Evolutionary conservation across 805 yeast genomes (phyloP).

Genomic region (Tetrapisispora iriomotensis): DNA sequence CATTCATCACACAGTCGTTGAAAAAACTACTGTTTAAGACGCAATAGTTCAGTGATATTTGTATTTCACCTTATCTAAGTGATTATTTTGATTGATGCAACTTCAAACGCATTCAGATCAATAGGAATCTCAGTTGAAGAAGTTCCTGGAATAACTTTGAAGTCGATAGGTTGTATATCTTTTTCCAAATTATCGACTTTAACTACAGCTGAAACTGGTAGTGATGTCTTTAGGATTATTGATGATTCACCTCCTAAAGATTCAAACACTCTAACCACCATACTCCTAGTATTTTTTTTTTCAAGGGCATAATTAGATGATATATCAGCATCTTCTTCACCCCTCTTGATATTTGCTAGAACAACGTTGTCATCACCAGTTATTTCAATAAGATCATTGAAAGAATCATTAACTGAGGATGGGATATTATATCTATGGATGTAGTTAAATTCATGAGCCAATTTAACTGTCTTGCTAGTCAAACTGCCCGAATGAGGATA

Average conservation of each 20-base stretch:
- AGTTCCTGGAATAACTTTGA: constrained; percentile 17
- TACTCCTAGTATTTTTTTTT: constrained; percentile 37
- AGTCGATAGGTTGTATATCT: constrained; percentile 36
- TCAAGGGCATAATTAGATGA: constrained; percentile 38
- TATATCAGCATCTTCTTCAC: constrained; percentile 67
- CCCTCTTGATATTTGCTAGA: constrained; percentile 72
- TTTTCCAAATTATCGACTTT: constrained; percentile 51
- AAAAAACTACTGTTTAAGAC: no score
- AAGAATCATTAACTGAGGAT: constrained; percentile 5
- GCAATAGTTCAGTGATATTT: no score
- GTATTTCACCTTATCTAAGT: constrained; percentile 13
- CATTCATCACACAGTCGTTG: no score
- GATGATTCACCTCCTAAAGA: constrained; percentile 69
- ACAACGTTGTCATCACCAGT: constrained; percentile 52
- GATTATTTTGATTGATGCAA: constrained; percentile 38
- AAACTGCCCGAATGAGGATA: constrained; percentile 72
- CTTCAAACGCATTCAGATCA: constrained; percentile 64
- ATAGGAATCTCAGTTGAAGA: constrained; percentile 33
- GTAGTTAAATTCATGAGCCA: constrained; percentile 76
- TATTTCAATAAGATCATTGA: constrained; percentile 28
- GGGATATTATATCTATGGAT: constrained; percentile 20
- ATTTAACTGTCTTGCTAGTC: constrained; percentile 52
- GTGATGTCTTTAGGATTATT: constrained; percentile 41
- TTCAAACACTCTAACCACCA: constrained; percentile 74
- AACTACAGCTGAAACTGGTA: constrained; percentile 38